Conservation (phyloP, 2,329 filamentous ascomycete genomes). For the Aspergillus japonicus region DNA sequence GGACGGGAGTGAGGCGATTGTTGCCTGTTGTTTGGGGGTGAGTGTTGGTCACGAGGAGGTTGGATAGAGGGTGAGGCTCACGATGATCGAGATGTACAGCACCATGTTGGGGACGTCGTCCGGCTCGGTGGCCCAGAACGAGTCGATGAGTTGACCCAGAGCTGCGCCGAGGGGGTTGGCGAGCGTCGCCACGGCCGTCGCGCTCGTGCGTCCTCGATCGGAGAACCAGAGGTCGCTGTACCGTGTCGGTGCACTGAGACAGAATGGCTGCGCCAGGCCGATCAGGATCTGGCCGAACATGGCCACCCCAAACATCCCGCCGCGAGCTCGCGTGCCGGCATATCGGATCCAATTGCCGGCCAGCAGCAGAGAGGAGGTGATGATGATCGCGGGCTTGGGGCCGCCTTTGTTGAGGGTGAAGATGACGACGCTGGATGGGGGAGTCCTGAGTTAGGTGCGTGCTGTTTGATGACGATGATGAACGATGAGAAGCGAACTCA, state of each 20-base stretch:
- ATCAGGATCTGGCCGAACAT: constrained; percentile 92
- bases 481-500: constrained; percentile 33
- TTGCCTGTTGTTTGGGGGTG: constrained; percentile 46
- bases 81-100: constrained; percentile 79
- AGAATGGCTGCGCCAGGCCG: constrained; percentile 87
- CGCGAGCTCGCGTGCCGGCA: constrained; percentile 60
- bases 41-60: neutral
- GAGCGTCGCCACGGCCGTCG: constrained; percentile 79
- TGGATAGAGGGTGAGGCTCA: constrained; percentile 45
- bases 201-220: constrained; percentile 74
- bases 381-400: constrained; percentile 73
- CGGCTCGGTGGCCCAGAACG: constrained; percentile 66
- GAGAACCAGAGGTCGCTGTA: constrained; percentile 97
- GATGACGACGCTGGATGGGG: constrained; percentile 56
- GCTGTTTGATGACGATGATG: neutral
- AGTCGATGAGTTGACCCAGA: constrained; percentile 81
- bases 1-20: constrained; percentile 67
- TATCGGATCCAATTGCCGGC: constrained; percentile 90
- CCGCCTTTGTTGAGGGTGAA: constrained; percentile 73
- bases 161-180: constrained; percentile 90
- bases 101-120: constrained; percentile 75
- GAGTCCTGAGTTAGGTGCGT: neutral
- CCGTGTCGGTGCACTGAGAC: constrained; percentile 80
- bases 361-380: constrained; percentile 70
- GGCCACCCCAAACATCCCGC: constrained; percentile 69